Evolutionary conservation across 305 asterid genomes (phyloP).

Genomic region (Fraxinus paxiana): DNA sequence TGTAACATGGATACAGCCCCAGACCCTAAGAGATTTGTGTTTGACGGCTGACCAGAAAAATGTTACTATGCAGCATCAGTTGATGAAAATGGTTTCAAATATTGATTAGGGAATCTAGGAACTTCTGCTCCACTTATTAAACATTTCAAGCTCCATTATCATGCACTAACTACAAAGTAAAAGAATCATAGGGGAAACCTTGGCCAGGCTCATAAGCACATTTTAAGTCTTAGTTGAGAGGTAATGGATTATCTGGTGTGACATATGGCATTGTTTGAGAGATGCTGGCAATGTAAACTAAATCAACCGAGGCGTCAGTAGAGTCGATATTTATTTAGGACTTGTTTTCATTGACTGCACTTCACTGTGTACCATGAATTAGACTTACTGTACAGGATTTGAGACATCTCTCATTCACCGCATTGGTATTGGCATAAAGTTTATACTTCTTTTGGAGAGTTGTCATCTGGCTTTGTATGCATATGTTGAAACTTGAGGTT

Average conservation of each 20-base stretch:
- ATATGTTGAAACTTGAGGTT: neutral
- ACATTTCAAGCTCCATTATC: neutral
- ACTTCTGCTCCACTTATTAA: neutral
- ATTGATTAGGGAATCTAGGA: slow-evolving; percentile 2
- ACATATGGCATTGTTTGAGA: neutral
- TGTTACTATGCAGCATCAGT: neutral
- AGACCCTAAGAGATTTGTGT: slow-evolving; percentile 2
- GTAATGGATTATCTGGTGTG: neutral
- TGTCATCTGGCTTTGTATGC: neutral
- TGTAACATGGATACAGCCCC: neutral
- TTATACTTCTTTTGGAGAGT: neutral
- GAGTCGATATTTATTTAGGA: slow-evolving; percentile 4
- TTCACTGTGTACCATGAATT: slow-evolving; percentile 2
- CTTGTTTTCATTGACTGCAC: neutral
- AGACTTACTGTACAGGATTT: neutral
- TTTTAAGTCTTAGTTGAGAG: neutral
- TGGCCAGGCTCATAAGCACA: neutral
- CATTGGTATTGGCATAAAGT: neutral
- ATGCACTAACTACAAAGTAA: neutral
- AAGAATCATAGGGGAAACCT: neutral
- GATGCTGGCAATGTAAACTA: neutral
- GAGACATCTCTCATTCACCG: neutral
- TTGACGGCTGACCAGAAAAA: neutral
- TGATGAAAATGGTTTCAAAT: slow-evolving; percentile 13
- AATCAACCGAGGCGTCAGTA: neutral